Evolutionary conservation across 2,329 filamentous ascomycete genomes (phyloP), one percentile per base, ranked within the genome.

Genomic region (Massarina eburnea): DNA sequence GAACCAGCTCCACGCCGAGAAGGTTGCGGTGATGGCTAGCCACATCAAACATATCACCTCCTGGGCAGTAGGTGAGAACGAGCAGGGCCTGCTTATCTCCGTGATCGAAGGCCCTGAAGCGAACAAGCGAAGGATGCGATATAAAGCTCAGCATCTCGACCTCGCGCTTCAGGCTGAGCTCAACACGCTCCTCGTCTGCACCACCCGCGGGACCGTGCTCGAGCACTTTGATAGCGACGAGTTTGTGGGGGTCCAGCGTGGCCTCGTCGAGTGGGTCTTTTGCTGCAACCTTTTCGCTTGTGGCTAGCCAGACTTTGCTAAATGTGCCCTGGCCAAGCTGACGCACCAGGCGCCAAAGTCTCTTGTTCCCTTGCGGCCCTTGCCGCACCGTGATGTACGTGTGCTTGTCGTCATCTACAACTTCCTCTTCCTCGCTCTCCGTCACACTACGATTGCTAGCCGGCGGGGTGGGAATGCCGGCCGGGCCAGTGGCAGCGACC

Each of bases 191-290:
- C 67, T 96, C 91, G 39, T 94, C 94, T 3, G 91, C 92, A 36
- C 92, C 92, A 41, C 94, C 94, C 19, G 89, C 89, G 1, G 94
- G 92, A 3, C 92, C 94, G 71, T 96, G 91, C 69, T 96, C 90
- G 65, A 95, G 92, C 35, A 99, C 84, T 71, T 99, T 99, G 64
- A 99, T 84, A 1, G 94, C 94, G 3, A 97, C 94, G 12, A 99
- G 76, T 41, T 88, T 89, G 62, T 86, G 88, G n/a, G 85, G 83
- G 52, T 88, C 77, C 38, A 83, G 77, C 49, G 66, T 52, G 32
- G 72, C 65, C 65, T 79, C 76, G 60, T 76, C 63, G 64, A 68
- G 71, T 52, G 64, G 72, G 64, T 57, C 66, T 53, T 54, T 70
- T 60, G 58, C 62, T 46, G 59, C 57, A 22, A 72, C 71, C 32